Conservation (phyloP, 2,329 filamentous ascomycete species). For the Mycogone perniciosa region DNA sequence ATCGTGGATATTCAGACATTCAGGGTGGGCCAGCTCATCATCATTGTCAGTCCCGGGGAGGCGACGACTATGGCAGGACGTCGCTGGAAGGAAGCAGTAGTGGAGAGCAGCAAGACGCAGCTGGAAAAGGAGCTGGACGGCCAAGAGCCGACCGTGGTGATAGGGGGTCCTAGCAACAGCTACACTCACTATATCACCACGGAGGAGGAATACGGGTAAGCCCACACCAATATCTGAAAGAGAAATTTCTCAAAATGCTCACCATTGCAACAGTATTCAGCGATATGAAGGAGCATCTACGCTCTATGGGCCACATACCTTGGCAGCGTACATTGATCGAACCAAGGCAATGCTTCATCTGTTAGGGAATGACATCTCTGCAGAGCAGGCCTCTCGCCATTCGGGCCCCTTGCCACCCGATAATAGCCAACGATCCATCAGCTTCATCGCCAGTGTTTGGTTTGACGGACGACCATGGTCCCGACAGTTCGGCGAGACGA, state of each 20-base stretch:
- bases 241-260: slow-evolving; percentile 22
- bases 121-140: slow-evolving; percentile 35
- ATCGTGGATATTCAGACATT: slow-evolving; percentile 82
- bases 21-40: slow-evolving; percentile 74
- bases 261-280: slow-evolving; percentile 49
- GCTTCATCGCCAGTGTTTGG: slow-evolving; percentile 73
- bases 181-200: slow-evolving; percentile 78
- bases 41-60: slow-evolving; percentile 81
- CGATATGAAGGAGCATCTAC: slow-evolving; percentile 89
- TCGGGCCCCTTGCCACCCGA: slow-evolving; percentile 62
- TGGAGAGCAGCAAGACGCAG: slow-evolving; percentile 38
- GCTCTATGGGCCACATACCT: slow-evolving; percentile 74
- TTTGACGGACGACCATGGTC: slow-evolving; percentile 61
- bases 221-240: background rate
- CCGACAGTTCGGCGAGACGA: slow-evolving; percentile 63
- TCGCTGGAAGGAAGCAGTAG: slow-evolving; percentile 71
- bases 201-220: slow-evolving; percentile 52
- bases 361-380: slow-evolving; percentile 44
- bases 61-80: slow-evolving; percentile 88
- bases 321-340: slow-evolving; percentile 81
- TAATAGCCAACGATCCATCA: slow-evolving; percentile 67
- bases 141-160: slow-evolving; percentile 61
- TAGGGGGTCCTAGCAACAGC: slow-evolving; percentile 82
- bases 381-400: slow-evolving; percentile 22
- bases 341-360: slow-evolving; percentile 64